These are phyloP conservation scores for Gossypium thurberi DNA, from an alignment of 345 rosid species.

Conservation along the genomic window DNA sequence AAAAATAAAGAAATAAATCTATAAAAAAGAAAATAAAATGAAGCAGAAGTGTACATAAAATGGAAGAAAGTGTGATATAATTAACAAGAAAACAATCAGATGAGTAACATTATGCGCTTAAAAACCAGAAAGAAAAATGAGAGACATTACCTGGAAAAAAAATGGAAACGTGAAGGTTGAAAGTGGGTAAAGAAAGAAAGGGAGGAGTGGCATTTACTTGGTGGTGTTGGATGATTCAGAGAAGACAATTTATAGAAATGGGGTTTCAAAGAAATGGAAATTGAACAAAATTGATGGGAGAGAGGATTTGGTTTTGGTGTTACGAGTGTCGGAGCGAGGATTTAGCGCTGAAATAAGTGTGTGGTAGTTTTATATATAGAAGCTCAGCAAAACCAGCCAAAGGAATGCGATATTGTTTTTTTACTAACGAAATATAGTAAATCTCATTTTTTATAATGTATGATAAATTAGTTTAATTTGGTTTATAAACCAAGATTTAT, in stretches of 20 bases:
- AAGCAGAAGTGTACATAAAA: neutral
- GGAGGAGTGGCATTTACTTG: neutral
- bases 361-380: neutral
- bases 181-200: neutral
- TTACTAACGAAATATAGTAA: no score
- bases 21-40: neutral
- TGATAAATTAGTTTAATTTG: no score
- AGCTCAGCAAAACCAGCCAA: neutral
- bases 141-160: neutral
- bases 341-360: neutral
- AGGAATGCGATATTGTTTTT: no score
- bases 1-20: neutral
- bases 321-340: neutral
- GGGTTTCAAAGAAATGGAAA: neutral
- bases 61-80: neutral
- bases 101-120: neutral
- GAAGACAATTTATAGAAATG: neutral
- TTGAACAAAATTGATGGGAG: neutral
- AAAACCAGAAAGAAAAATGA: neutral
- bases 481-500: no score
- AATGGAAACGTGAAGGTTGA: neutral
- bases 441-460: no score
- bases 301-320: neutral
- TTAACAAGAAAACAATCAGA: neutral
- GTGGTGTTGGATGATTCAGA: neutral